phyloP scores from a whole-genome alignment of 129 eudicot species.

The Tagetes patula region DNA sequence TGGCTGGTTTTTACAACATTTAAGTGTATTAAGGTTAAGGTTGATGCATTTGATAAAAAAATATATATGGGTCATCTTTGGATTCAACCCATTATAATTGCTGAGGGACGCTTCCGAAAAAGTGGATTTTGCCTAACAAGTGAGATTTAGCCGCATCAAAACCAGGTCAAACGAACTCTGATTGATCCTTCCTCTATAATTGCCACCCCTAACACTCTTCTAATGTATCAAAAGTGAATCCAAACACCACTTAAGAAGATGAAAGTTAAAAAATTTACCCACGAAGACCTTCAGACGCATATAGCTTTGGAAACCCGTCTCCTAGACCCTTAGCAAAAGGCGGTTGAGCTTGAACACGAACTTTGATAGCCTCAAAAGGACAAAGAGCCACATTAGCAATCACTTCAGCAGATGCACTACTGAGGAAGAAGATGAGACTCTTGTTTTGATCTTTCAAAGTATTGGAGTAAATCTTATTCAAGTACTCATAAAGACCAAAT shows the following conservation, averaged over 20 bases:
- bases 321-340: slow-evolving; percentile 49
- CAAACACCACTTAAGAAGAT: neutral
- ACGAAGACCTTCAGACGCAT: slow-evolving; percentile 50
- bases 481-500: slow-evolving; percentile 59
- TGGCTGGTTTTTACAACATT: neutral
- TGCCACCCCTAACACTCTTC: neutral
- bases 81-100: neutral
- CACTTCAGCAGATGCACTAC: slow-evolving; percentile 75
- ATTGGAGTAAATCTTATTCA: slow-evolving; percentile 49
- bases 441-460: slow-evolving; percentile 41
- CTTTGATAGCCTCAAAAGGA: slow-evolving; percentile 68
- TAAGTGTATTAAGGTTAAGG: neutral
- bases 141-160: no score
- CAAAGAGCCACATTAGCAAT: slow-evolving; percentile 68
- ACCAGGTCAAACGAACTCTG: no score
- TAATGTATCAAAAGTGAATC: neutral
- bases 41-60: neutral
- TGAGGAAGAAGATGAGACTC: slow-evolving; percentile 45
- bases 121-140: no score
- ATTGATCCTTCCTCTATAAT: neutral
- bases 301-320: slow-evolving; percentile 42
- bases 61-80: neutral
- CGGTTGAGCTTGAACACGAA: slow-evolving; percentile 66
- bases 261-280: slow-evolving; percentile 40
- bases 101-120: no score